These are phyloP conservation scores for Pyrus hybrid DNA, from an alignment of 331 rosid genomes.

Conservation along the genomic window DNA sequence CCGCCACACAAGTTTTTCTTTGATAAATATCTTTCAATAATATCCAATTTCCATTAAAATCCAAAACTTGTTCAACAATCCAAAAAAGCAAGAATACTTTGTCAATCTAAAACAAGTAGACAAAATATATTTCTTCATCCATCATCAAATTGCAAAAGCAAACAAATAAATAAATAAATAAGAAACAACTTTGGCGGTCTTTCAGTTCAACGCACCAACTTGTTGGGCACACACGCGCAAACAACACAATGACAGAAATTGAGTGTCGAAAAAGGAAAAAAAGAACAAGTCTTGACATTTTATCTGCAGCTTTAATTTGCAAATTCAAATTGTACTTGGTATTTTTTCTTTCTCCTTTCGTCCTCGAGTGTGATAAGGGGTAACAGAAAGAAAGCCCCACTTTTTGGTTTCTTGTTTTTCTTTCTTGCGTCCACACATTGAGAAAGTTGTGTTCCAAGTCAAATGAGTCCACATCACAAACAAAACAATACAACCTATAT, in stretches of 20 bases:
- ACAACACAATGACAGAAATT: not conserved
- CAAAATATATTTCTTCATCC: not conserved
- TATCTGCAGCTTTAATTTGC: not conserved
- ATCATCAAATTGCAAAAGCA: not conserved
- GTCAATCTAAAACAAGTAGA: not conserved
- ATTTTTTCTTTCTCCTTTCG: not conserved
- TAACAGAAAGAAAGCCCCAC: not conserved
- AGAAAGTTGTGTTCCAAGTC: not conserved
- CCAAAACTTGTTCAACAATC: not conserved
- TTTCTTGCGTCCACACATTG: not conserved
- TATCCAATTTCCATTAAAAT: not conserved
- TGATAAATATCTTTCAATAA: not conserved
- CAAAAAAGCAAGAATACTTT: not conserved
- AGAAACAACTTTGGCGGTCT: not conserved
- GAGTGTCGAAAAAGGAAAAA: not conserved
- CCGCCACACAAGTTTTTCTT: not conserved
- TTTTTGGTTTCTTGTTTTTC: not conserved
- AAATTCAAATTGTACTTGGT: not conserved
- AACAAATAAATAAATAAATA: no score
- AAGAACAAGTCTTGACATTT: not conserved
- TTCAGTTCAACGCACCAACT: not conserved
- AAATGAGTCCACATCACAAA: slow-evolving; percentile 3
- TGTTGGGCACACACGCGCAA: no score
- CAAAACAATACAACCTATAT: no score
- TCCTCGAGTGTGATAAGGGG: not conserved